Percentiles rank a stretch among this genome's conserved stretches.
Evolutionary conservation across 2,329 filamentous ascomycete genomes (phyloP).

Genomic region (Dendryphion nanum): DNA sequence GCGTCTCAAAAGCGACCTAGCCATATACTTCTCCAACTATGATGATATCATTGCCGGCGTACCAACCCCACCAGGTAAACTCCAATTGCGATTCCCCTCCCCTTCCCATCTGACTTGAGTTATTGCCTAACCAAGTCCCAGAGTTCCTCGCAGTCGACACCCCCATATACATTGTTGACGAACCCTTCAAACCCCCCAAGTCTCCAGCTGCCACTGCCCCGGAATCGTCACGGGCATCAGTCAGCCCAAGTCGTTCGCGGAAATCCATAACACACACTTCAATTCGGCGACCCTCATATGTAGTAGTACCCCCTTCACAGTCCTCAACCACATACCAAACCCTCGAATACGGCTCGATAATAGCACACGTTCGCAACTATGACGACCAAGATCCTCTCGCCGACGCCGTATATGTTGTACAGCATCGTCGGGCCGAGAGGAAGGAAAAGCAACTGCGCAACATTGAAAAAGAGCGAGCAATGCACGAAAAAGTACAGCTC

Average conservation of each 20-base stretch:
- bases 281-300: conserved; percentile 12
- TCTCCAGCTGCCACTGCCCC: conserved; percentile 19
- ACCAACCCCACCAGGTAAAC: conserved; percentile 70
- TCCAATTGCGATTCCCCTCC: conserved; percentile 3
- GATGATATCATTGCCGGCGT: conserved; percentile 90
- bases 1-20: conserved; percentile 86
- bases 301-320: conserved; percentile 15
- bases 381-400: conserved; percentile 54
- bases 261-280: conserved; percentile 21
- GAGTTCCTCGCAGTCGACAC: conserved; percentile 73
- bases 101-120: not conserved
- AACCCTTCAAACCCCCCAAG: conserved; percentile 38
- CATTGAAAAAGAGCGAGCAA: conserved; percentile 64
- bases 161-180: conserved; percentile 68
- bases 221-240: conserved; percentile 17
- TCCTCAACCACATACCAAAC: conserved; percentile 34
- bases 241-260: conserved; percentile 23
- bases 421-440: conserved; percentile 60
- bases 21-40: conserved; percentile 89
- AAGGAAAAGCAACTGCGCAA: conserved; percentile 69
- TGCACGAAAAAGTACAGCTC: conserved; percentile 66
- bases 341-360: conserved; percentile 44
- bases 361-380: conserved; percentile 33
- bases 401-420: conserved; percentile 56
- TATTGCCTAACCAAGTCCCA: conserved; percentile 39